Evolutionary conservation across 306 rosid species (phyloP).

Genomic region (Argentina anserina): DNA sequence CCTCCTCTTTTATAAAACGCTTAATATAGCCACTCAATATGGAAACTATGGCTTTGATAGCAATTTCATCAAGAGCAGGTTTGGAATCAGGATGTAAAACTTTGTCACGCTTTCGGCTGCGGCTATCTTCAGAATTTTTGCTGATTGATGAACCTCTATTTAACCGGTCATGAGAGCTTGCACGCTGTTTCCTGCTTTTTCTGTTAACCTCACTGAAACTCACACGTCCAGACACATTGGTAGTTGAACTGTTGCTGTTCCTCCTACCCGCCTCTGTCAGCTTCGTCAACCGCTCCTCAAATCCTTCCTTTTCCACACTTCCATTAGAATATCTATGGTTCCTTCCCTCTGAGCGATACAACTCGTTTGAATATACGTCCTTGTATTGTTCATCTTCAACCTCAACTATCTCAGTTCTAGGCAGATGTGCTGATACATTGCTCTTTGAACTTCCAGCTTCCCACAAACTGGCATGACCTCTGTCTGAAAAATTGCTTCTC

Average conservation of each 20-base stretch:
- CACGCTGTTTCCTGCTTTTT: conserved; percentile 15
- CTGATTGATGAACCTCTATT: conserved; percentile 20
- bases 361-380: conserved; percentile 31
- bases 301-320: conserved; percentile 18
- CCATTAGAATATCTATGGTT: conserved; percentile 10
- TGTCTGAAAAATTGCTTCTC: not conserved
- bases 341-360: conserved; percentile 20
- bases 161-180: conserved; percentile 14
- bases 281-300: conserved; percentile 20
- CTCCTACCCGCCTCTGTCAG: conserved; percentile 11
- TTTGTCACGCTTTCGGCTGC: conserved; percentile 14
- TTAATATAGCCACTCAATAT: conserved; percentile 60
- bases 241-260: conserved; percentile 23
- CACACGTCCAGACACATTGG: conserved; percentile 23
- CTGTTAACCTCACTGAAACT: conserved; percentile 20
- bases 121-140: conserved; percentile 24
- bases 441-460: conserved; percentile 14
- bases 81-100: conserved; percentile 10
- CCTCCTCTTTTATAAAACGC: conserved; percentile 56
- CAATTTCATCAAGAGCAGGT: conserved; percentile 41
- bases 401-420: conserved; percentile 28
- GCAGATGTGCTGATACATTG: not conserved
- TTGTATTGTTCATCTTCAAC: conserved; percentile 29
- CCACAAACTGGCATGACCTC: not conserved
- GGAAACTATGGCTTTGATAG: conserved; percentile 62